These are phyloP conservation scores for Debaryomyces subglobosus DNA, from an alignment of 1,139 yeast genomes.

Conservation along the genomic window DNA sequence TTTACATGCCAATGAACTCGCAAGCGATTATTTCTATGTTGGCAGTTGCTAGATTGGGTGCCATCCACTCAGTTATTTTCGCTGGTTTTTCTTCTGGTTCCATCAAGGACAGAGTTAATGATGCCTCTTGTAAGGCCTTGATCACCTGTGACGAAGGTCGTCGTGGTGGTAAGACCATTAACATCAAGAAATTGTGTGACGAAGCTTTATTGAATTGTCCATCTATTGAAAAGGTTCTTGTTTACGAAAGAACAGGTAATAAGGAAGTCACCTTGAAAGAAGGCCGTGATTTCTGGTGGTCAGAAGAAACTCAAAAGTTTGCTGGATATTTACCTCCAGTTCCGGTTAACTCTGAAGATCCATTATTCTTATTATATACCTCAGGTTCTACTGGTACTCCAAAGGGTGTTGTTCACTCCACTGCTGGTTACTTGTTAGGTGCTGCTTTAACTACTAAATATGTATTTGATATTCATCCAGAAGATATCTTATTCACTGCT, in stretches of 20 bases:
- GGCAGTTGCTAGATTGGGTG: slow-evolving; percentile 95
- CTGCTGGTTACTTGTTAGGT: slow-evolving; percentile 92
- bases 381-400: slow-evolving; percentile 98
- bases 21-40: slow-evolving; percentile 93
- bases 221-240: slow-evolving; percentile 78
- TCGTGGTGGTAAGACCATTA: slow-evolving; percentile 92
- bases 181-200: slow-evolving; percentile 92
- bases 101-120: slow-evolving; percentile 84
- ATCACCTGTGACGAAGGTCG: slow-evolving; percentile 96
- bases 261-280: slow-evolving; percentile 64
- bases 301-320: slow-evolving; percentile 78
- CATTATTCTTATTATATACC: slow-evolving; percentile 88
- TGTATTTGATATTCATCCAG: slow-evolving; percentile 87
- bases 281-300: slow-evolving; percentile 95
- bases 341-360: slow-evolving; percentile 89
- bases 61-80: slow-evolving; percentile 93
- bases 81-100: slow-evolving; percentile 98
- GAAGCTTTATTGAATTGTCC: slow-evolving; percentile 85
- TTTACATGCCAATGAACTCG: slow-evolving; percentile 96
- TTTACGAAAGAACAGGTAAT: slow-evolving; percentile 83
- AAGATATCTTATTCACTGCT: slow-evolving; percentile 91
- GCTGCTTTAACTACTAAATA: slow-evolving; percentile 94
- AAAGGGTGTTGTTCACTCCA: slow-evolving; percentile 95
- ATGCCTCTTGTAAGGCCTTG: slow-evolving; percentile 85
- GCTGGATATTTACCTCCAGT: slow-evolving; percentile 87